phyloP scores from a whole-genome alignment of 768 basidiomycete species.

The Lactifluus subvellereus region DNA sequence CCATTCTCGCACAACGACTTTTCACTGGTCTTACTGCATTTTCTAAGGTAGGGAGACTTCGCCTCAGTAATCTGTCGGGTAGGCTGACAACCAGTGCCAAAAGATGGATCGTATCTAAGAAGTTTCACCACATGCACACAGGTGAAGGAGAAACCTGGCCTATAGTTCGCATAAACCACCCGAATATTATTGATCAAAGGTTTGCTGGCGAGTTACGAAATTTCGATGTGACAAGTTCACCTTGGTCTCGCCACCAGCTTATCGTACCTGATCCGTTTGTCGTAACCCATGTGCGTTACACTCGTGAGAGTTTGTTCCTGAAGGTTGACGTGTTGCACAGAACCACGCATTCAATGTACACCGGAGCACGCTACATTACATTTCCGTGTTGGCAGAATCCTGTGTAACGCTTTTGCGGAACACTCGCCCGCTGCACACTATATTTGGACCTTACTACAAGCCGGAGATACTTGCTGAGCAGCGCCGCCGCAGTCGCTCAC shows the following conservation, averaged over 20 bases:
- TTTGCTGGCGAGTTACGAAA: slow-evolving; percentile 2
- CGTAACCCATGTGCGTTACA: slow-evolving; percentile 14
- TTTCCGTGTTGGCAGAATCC: slow-evolving; percentile 13
- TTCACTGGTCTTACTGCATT: slow-evolving; percentile 6
- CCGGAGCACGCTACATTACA: slow-evolving; percentile 16
- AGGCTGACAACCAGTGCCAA: background rate
- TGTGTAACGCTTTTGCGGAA: slow-evolving; percentile 12
- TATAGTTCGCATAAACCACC: slow-evolving; percentile 11
- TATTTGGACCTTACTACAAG: slow-evolving; percentile 20
- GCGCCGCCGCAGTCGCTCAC: background rate
- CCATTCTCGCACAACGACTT: slow-evolving; percentile 6
- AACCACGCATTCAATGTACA: slow-evolving; percentile 22
- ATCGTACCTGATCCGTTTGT: slow-evolving; percentile 23
- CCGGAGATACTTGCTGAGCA: slow-evolving; percentile 9
- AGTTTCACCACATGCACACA: slow-evolving; percentile 6
- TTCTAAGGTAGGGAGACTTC: slow-evolving; percentile 19
- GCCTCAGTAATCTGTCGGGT: too few species aligned
- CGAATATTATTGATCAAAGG: background rate
- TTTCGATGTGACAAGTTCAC: slow-evolving; percentile 5
- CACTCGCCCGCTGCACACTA: slow-evolving; percentile 8
- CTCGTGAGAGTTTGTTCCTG: background rate
- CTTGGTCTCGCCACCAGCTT: slow-evolving; percentile 23
- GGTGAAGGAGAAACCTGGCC: slow-evolving; percentile 9
- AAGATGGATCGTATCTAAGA: slow-evolving; percentile 21
- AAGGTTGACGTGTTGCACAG: background rate